Conservation (phyloP, 768 basidiomycete species). For the Candolleomyces aberdarensis region DNA sequence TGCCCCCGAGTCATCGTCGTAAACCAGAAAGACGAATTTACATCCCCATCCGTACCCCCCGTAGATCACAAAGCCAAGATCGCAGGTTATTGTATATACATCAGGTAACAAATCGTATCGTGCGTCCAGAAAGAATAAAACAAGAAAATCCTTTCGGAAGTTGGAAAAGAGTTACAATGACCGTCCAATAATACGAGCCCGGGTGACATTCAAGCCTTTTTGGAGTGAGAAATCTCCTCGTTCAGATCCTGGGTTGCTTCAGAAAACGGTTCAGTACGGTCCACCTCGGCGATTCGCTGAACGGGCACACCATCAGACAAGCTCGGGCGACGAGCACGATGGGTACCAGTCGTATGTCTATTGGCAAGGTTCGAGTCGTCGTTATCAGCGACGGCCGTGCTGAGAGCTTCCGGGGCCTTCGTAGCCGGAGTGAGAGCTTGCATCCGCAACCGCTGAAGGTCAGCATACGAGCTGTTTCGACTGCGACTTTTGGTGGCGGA, state of each 20-base stretch:
- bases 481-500: slow-evolving; percentile 46
- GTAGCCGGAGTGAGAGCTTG: slow-evolving; percentile 19
- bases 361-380: slow-evolving; percentile 44
- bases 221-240: slow-evolving; percentile 46
- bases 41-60: too few species aligned
- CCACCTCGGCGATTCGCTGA: slow-evolving; percentile 56
- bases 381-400: slow-evolving; percentile 24
- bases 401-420: slow-evolving; percentile 1
- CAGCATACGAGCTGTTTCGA: slow-evolving; percentile 75
- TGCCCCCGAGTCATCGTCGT: too few species aligned
- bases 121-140: background rate
- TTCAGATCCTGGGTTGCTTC: slow-evolving; percentile 69
- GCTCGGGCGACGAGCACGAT: slow-evolving; percentile 57
- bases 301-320: slow-evolving; percentile 66
- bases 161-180: background rate
- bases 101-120: too few species aligned
- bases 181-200: background rate
- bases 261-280: slow-evolving; percentile 54
- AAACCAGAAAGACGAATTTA: too few species aligned
- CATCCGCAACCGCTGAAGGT: slow-evolving; percentile 66
- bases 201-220: slow-evolving; percentile 13
- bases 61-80: too few species aligned
- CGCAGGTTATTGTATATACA: too few species aligned
- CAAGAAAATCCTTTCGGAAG: background rate
- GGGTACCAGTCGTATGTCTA: slow-evolving; percentile 17